Conservation (phyloP, 164 flowering plant genomes). For the Stephania cephalantha region DNA sequence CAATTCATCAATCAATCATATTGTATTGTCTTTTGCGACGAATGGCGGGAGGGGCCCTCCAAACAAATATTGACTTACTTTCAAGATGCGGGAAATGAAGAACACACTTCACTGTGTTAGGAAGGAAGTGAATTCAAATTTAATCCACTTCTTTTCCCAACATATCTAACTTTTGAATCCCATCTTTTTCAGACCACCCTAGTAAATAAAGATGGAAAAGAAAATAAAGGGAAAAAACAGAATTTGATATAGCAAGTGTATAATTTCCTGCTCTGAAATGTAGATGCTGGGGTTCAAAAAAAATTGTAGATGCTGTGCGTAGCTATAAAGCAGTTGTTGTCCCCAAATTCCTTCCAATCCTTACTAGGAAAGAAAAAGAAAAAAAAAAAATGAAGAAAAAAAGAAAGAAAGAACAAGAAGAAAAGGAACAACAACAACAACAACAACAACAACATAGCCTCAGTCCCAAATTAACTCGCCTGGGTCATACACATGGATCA, state of each 20-base stretch:
- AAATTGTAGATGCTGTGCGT: constrained; percentile 38
- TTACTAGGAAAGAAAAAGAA: constrained; percentile 21
- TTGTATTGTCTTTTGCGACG: constrained; percentile 16
- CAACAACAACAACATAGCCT: too few species aligned
- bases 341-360: constrained; percentile 25
- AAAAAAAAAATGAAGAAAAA: background rate
- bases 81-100: constrained; percentile 19
- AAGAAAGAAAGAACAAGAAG: background rate
- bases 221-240: constrained; percentile 17
- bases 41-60: constrained; percentile 24
- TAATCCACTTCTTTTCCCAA: constrained; percentile 17
- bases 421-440: too few species aligned
- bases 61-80: constrained; percentile 24
- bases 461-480: too few species aligned
- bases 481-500: too few species aligned
- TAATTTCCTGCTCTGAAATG: constrained; percentile 27
- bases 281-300: constrained; percentile 24
- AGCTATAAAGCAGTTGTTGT: constrained; percentile 34
- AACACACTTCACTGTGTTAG: constrained; percentile 38
- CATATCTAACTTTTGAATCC: constrained; percentile 18
- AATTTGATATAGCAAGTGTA: constrained; percentile 29
- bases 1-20: constrained; percentile 24
- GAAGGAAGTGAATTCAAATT: constrained; percentile 25
- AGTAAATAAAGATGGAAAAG: constrained; percentile 18
- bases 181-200: constrained; percentile 18